phyloP scores from a whole-genome alignment of 2,329 filamentous ascomycete species.

The Myrmaecium sp. region DNA sequence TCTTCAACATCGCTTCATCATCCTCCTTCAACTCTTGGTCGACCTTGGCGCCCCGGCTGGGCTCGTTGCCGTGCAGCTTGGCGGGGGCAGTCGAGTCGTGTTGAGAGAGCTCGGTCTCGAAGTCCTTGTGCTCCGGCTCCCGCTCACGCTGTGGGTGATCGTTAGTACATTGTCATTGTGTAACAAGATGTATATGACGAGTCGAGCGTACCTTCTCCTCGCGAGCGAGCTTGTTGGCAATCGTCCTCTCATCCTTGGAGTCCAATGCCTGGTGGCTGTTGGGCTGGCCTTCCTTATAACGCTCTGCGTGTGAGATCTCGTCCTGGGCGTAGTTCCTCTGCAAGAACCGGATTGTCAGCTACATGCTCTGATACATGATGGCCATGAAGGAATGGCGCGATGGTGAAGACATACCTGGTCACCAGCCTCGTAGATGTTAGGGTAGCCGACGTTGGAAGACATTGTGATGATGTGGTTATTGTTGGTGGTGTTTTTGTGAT shows the following conservation, averaged over 20 bases:
- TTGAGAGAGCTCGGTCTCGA: slow-evolving; percentile 27
- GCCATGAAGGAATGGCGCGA: neutral
- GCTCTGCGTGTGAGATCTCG: slow-evolving; percentile 32
- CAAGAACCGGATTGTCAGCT: slow-evolving; percentile 3
- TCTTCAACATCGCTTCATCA: slow-evolving; percentile 46
- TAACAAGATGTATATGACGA: no score
- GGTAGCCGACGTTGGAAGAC: slow-evolving; percentile 51
- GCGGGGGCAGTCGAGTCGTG: slow-evolving; percentile 45
- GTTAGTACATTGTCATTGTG: neutral
- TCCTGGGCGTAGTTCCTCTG: slow-evolving; percentile 41
- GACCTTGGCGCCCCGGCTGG: slow-evolving; percentile 53
- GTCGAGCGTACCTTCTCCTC: slow-evolving; percentile 32
- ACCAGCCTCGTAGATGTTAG: slow-evolving; percentile 53
- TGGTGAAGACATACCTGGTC: slow-evolving; percentile 38
- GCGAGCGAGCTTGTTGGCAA: slow-evolving; percentile 52
- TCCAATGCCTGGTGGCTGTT: slow-evolving; percentile 53
- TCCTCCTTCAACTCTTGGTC: slow-evolving; percentile 52
- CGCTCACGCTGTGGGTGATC: slow-evolving; percentile 23
- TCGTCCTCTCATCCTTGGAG: slow-evolving; percentile 57
- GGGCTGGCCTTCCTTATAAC: slow-evolving; percentile 56
- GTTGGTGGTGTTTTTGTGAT: neutral
- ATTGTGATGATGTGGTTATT: slow-evolving; percentile 18
- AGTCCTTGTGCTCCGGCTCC: slow-evolving; percentile 16
- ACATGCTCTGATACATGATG: neutral
- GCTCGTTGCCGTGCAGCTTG: slow-evolving; percentile 53